These are phyloP conservation scores for Chondrus crispus DNA, from an alignment of 23 red algal genomes.

Conservation along the genomic window DNA sequence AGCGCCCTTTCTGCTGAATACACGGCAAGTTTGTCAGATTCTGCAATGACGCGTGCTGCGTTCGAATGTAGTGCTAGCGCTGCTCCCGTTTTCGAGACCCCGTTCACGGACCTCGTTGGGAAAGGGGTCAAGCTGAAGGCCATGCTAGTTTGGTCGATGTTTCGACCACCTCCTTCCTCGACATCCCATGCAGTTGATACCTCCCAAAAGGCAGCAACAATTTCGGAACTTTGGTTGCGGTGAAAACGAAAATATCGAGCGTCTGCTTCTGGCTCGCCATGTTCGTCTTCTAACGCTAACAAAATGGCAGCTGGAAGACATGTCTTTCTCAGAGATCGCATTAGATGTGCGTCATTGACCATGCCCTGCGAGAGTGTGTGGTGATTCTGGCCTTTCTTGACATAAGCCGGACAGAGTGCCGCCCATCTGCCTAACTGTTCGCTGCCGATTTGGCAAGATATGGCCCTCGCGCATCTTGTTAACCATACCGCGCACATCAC, in stretches of 20 bases:
- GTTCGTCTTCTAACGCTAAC: constrained; percentile 47
- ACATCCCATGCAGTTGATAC: constrained; percentile 48
- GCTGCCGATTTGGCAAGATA: not conserved
- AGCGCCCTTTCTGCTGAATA: constrained; percentile 41
- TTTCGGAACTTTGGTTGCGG: not conserved
- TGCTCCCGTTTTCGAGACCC: not conserved
- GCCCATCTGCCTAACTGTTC: not conserved
- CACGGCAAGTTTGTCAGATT: constrained; percentile 18
- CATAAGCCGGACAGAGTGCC: not conserved
- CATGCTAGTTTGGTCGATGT: not conserved
- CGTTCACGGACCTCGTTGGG: not conserved
- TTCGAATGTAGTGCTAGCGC: constrained; percentile 37
- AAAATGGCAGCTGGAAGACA: constrained; percentile 23
- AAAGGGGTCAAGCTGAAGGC: not conserved
- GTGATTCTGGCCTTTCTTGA: too few relatives aligned
- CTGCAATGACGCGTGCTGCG: constrained; percentile 14
- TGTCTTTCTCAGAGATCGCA: constrained; percentile 16
- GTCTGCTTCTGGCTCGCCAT: constrained; percentile 53
- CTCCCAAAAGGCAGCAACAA: constrained; percentile 72
- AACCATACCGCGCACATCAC: constrained; percentile 65
- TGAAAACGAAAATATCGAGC: constrained; percentile 55
- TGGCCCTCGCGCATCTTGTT: constrained; percentile 10
- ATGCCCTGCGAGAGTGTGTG: not conserved
- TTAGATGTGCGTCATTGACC: constrained; percentile 21
- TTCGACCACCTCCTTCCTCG: not conserved